These are phyloP conservation scores for Canavalia gladiata DNA, from an alignment of 306 rosid genomes.

Conservation along the genomic window DNA sequence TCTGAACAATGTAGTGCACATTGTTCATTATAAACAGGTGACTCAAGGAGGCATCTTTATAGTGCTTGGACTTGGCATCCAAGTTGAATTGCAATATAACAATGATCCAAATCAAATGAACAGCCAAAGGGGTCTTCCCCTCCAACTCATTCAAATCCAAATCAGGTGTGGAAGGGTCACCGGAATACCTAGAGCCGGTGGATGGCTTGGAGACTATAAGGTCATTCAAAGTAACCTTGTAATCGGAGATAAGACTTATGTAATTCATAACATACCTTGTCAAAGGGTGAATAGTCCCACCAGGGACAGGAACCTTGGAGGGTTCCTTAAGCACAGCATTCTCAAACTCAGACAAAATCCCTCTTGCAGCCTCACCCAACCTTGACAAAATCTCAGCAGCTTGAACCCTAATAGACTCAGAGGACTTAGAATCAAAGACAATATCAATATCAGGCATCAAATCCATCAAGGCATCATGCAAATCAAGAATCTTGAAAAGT, in stretches of 20 bases:
- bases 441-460: slow-evolving; percentile 89
- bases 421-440: slow-evolving; percentile 86
- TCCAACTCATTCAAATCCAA: slow-evolving; percentile 89
- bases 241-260: slow-evolving; percentile 89
- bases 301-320: slow-evolving; percentile 89
- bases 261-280: slow-evolving; percentile 99
- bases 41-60: slow-evolving; percentile 76
- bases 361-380: slow-evolving; percentile 94
- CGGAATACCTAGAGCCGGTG: slow-evolving; percentile 79
- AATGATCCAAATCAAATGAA: slow-evolving; percentile 97
- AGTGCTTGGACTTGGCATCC: slow-evolving; percentile 94
- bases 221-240: slow-evolving; percentile 81
- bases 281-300: slow-evolving; percentile 96
- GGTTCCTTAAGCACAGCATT: slow-evolving; percentile 93
- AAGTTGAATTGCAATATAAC: slow-evolving; percentile 89
- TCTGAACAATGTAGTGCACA: slow-evolving; percentile 96
- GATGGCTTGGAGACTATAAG: slow-evolving; percentile 95
- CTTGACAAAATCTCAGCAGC: slow-evolving; percentile 93
- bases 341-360: slow-evolving; percentile 92
- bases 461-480: slow-evolving; percentile 87
- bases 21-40: slow-evolving; percentile 97
- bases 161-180: slow-evolving; percentile 87
- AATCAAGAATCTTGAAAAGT: slow-evolving; percentile 88
- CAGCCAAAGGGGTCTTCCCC: slow-evolving; percentile 81
- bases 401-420: slow-evolving; percentile 86